phyloP scores from a whole-genome alignment of 2,329 filamentous ascomycete species.

The Fusarium sp. region DNA sequence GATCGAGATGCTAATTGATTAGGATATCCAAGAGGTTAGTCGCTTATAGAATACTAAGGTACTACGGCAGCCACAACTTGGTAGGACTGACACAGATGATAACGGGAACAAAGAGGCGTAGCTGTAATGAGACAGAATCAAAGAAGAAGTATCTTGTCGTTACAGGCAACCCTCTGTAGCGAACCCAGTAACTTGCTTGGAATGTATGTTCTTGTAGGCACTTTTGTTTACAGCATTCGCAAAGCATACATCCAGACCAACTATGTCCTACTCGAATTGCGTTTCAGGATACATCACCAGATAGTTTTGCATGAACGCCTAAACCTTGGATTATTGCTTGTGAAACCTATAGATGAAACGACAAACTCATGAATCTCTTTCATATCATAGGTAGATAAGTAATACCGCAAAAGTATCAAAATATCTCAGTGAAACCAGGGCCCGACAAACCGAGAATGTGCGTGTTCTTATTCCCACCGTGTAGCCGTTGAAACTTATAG shows the following conservation, averaged over 20 bases:
- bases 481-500: not conserved
- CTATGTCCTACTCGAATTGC: slow-evolving; percentile 28
- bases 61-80: not conserved
- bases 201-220: slow-evolving; percentile 14
- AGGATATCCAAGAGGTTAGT: not conserved
- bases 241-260: not conserved
- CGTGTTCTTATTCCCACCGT: slow-evolving; percentile 24
- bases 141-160: not conserved
- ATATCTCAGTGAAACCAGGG: not conserved
- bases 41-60: not conserved
- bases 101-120: slow-evolving; percentile 29
- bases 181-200: slow-evolving; percentile 3
- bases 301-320: slow-evolving; percentile 20
- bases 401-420: slow-evolving; percentile 5
- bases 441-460: slow-evolving; percentile 5
- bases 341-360: slow-evolving; percentile 39
- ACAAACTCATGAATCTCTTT: slow-evolving; percentile 3
- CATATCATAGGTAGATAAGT: not conserved
- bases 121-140: slow-evolving; percentile 6
- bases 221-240: slow-evolving; percentile 14
- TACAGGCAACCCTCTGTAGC: not conserved
- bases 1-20: not conserved
- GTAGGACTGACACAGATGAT: slow-evolving; percentile 4
- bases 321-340: slow-evolving; percentile 16
- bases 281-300: slow-evolving; percentile 24